phyloP scores from a whole-genome alignment of 306 rosid genomes.

The Dalbergia cultrata region DNA sequence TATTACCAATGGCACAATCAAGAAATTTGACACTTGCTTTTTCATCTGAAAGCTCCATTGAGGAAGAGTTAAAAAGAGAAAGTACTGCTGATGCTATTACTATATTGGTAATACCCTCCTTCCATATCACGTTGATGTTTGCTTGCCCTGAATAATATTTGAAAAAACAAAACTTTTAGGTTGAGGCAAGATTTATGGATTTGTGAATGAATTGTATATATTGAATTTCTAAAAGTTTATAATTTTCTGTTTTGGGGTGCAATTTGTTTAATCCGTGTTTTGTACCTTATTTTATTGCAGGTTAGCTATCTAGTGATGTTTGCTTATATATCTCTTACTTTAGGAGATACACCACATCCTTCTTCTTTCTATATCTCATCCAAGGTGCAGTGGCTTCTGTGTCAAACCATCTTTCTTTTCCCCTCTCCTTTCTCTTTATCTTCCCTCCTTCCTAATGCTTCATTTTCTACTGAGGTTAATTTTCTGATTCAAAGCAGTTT shows the following conservation, averaged over 20 bases:
- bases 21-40: conserved; percentile 88
- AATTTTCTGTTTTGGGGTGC: neutral
- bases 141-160: conserved; percentile 13
- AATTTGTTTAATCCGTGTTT: conserved; percentile 36
- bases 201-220: conserved; percentile 35
- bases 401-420: conserved; percentile 19
- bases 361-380: conserved; percentile 88
- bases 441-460: conserved; percentile 22
- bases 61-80: conserved; percentile 96
- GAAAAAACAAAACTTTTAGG: neutral
- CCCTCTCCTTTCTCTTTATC: conserved; percentile 11
- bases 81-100: conserved; percentile 97
- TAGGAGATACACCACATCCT: conserved; percentile 81
- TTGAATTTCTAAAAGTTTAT: neutral
- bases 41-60: conserved; percentile 97
- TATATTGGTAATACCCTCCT: conserved; percentile 69
- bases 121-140: conserved; percentile 27
- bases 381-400: conserved; percentile 66
- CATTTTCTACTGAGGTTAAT: conserved; percentile 5
- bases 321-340: conserved; percentile 94
- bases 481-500: conserved; percentile 26
- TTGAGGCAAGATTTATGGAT: conserved; percentile 30
- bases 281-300: conserved; percentile 63
- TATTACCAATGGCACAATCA: conserved; percentile 80
- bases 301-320: conserved; percentile 99